Percentiles rank a stretch among this genome's conserved stretches.
Conservation (phyloP, 495 filamentous ascomycete genomes). For the Neurospora sp. region DNA sequence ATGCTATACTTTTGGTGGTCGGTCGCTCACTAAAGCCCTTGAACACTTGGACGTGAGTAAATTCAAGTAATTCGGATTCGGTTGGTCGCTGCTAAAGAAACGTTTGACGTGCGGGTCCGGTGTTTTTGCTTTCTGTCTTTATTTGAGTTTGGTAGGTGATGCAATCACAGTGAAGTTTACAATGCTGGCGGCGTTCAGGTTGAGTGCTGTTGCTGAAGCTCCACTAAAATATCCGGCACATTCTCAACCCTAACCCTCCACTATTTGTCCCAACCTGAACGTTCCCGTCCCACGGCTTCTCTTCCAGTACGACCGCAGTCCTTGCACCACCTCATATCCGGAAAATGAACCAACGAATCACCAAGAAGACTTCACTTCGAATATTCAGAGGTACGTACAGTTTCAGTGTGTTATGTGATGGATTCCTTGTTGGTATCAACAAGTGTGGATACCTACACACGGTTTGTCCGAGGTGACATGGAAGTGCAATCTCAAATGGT, state of each 20-base stretch:
- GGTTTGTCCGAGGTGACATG: not conserved
- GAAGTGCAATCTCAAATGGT: not conserved
- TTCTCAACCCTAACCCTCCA: not conserved
- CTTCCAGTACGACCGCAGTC: not conserved
- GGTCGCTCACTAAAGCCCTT: not conserved
- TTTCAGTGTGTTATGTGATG: not conserved
- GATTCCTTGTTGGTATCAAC: not conserved
- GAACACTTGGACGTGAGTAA: not conserved
- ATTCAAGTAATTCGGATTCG: not conserved
- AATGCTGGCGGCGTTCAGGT: not conserved
- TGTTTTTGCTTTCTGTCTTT: not conserved
- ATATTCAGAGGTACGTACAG: not conserved
- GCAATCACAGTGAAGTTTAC: not conserved
- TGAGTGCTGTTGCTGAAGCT: not conserved
- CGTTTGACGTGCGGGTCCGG: not conserved
- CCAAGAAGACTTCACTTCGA: not conserved
- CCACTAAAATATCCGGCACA: not conserved
- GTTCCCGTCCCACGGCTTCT: not conserved
- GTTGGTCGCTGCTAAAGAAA: not conserved
- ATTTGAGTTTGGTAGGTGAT: not conserved
- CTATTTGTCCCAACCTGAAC: not conserved
- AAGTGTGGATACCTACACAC: not conserved
- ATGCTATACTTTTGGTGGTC: slow-evolving; percentile 17
- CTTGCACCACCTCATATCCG: not conserved
- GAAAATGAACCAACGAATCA: not conserved